Evolutionary conservation across 2,329 filamentous ascomycete species (phyloP).

Genomic region (Lasiodiplodia sp.): DNA sequence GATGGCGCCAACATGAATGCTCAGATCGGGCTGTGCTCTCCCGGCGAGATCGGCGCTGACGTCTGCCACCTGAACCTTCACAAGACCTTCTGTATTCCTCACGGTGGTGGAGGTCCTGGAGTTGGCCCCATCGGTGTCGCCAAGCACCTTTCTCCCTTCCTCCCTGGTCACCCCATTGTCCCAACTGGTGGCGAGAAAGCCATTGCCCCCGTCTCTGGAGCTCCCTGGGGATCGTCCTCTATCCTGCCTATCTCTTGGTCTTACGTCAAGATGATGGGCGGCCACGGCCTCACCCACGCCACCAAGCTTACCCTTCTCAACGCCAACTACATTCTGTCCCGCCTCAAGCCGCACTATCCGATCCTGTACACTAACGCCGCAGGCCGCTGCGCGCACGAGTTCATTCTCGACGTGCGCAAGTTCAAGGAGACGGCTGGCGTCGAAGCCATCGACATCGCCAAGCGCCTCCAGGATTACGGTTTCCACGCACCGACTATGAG

Average conservation of each 20-base stretch:
- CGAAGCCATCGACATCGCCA: slow-evolving; percentile 94
- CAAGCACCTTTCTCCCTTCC: slow-evolving; percentile 75
- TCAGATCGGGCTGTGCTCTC: slow-evolving; percentile 93
- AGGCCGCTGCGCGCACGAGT: slow-evolving; percentile 93
- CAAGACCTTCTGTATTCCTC: slow-evolving; percentile 99
- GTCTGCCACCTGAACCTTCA: slow-evolving; percentile 97
- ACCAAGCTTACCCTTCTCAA: slow-evolving; percentile 94
- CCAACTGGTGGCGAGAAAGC: slow-evolving; percentile 63
- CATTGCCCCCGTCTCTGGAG: slow-evolving; percentile 79
- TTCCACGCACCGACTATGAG: slow-evolving; percentile 98
- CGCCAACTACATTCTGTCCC: slow-evolving; percentile 93
- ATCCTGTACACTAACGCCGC: slow-evolving; percentile 94
- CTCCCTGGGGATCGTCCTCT: slow-evolving; percentile 85
- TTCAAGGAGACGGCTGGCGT: slow-evolving; percentile 85
- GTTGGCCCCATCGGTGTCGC: slow-evolving; percentile 95
- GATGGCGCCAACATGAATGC: slow-evolving; percentile 99
- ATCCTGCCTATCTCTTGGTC: slow-evolving; percentile 95
- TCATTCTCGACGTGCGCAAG: slow-evolving; percentile 87
- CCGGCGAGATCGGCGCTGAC: slow-evolving; percentile 93
- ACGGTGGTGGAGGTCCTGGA: slow-evolving; percentile 91
- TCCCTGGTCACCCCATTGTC: slow-evolving; percentile 74
- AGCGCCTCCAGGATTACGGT: slow-evolving; percentile 95
- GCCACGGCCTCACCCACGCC: slow-evolving; percentile 81
- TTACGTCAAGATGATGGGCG: slow-evolving; percentile 94
- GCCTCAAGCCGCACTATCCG: slow-evolving; percentile 83